Base-by-base conservation (phyloP, 2,329 filamentous ascomycete species). In the Hymenoscyphus infarciens region DNA sequence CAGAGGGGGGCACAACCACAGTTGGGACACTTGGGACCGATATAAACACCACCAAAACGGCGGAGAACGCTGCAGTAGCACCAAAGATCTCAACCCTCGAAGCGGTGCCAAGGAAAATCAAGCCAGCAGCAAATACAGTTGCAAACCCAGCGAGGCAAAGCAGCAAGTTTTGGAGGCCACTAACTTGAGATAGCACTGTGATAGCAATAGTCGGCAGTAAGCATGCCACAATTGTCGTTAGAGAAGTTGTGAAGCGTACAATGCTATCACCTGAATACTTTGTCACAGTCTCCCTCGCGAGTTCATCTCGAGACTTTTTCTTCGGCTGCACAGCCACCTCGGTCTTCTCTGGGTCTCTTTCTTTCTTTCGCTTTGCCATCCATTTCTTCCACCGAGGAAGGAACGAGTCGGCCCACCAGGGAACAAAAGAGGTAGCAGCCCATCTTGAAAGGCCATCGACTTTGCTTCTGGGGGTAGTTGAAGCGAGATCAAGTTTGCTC, bases 51-150 rank as follows among this genome's bases (percentile, higher is more conserved):
- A 59, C 57, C 19, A 59, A 5, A 19, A 59, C 57, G 5, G 57
- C 57, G 6, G 57, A 59, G 29, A 59, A 59, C 60, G 60, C 60
- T 39, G 63, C 63, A 58, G 63, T 62, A 19, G 63, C 63, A n/a
- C 56, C 58, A 52, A 64, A 64, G n/a, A 64, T 62, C 2, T 64
- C 63, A 1, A 62, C 38, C 19, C 57, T 54, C 11, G 63, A 54
- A n/a, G 31, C 45, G 1, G 57, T 58, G 1, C 39, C 56, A 1
- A 64, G 35, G 19, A 60, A 64, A 11, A 62, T 62, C 13, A 64
- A 25, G 2, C 60, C 63, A 8, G 62, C 49, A 19, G 63, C 60
- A 59, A 64, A 64, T 22, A 62, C 5, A 1, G 53, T 45, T 7
- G 63, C 56, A 49, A 64, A 64, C 5, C 57, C 54, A 29, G 56